Evolutionary conservation across 768 basidiomycete species (phyloP), one percentile per base, ranked within the genome.

Genomic region (Lactarius tabidus): DNA sequence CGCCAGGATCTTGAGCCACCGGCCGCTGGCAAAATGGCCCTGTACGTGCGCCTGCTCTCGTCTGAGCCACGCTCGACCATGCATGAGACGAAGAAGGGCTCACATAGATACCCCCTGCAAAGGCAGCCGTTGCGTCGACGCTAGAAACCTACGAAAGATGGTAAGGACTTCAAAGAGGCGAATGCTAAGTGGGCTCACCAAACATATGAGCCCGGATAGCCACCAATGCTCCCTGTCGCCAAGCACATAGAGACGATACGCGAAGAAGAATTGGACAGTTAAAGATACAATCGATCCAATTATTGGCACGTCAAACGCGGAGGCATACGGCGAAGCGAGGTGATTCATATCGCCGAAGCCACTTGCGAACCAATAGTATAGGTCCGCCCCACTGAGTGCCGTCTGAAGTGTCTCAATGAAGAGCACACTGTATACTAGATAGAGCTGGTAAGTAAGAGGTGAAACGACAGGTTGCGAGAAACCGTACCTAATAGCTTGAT

Each of bases 301-400:
- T 5, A 65, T 55, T 6, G 54, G 59, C 7, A 31, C 45, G 29
- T 65, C 59, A 20, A 72, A 69, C 20, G 71, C 57, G 6, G 69
- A 67, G 12, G 70, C 62, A 33, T 69, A 60, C 1, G 71, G 60
- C 12, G 62, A 38, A 5, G 54, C 55, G 6, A 76, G 69, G 29
- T 64, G 62, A 1, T n/a, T 41, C 29, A 75, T 45, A 57, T 76
- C 66, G 1, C 75, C 75, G 39, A 71, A 75, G 23, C 74, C 72
- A 2, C 70, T 48, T 23, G 51, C 71, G 63, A 71, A 75, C 71
- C 72, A 73, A 61, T 72, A 71, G 53, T 69, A 72, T 10, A 69
- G 60, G 63, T 76, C 75, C 1, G 66, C 71, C 26, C 70, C 71
- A 43, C 52, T 68, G 39, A 76, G 66, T 6, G 55, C 61, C 15